Conservation (phyloP, 192 early-diverging fungal genomes). For the Mortierella alpina region DNA sequence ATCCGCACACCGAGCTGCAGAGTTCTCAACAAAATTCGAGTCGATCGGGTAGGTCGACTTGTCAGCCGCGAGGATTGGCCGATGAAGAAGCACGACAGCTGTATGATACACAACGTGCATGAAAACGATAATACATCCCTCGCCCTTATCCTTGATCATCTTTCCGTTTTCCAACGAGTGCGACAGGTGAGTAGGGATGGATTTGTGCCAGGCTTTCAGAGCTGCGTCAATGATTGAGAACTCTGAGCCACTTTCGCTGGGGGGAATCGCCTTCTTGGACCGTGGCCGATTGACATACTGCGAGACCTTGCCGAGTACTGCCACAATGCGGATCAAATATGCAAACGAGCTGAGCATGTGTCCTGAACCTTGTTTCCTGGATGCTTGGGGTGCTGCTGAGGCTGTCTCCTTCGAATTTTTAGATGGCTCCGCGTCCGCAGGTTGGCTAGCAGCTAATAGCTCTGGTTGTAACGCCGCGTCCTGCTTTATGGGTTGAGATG, state of each 20-base stretch:
- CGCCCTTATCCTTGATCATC: constrained; percentile 26
- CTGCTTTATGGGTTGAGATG: background rate
- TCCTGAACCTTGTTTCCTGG: constrained; percentile 23
- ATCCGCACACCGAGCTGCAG: constrained; percentile 48
- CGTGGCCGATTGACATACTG: constrained; percentile 58
- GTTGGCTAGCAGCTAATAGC: background rate
- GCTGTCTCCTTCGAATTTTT: background rate
- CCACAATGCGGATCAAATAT: constrained; percentile 51
- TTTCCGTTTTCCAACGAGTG: constrained; percentile 56
- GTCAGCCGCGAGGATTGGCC: constrained; percentile 53
- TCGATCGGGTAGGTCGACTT: constrained; percentile 26
- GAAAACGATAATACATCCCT: constrained; percentile 48
- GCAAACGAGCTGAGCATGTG: constrained; percentile 51
- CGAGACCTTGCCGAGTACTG: constrained; percentile 58
- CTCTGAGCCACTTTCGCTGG: constrained; percentile 59
- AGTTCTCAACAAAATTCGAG: constrained; percentile 52
- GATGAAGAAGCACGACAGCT: constrained; percentile 59
- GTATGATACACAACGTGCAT: constrained; percentile 62
- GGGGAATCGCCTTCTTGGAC: constrained; percentile 39
- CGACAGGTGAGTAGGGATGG: constrained; percentile 38
- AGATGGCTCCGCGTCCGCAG: no score
- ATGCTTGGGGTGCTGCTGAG: background rate
- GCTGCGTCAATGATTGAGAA: constrained; percentile 54
- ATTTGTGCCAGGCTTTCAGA: constrained; percentile 52
- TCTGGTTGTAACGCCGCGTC: background rate